A percentile compares a stretch with the other conserved stretches of the same genome.
Conservation (phyloP, 805 yeast genomes). For the Wickerhamomyces chaumierensis region DNA sequence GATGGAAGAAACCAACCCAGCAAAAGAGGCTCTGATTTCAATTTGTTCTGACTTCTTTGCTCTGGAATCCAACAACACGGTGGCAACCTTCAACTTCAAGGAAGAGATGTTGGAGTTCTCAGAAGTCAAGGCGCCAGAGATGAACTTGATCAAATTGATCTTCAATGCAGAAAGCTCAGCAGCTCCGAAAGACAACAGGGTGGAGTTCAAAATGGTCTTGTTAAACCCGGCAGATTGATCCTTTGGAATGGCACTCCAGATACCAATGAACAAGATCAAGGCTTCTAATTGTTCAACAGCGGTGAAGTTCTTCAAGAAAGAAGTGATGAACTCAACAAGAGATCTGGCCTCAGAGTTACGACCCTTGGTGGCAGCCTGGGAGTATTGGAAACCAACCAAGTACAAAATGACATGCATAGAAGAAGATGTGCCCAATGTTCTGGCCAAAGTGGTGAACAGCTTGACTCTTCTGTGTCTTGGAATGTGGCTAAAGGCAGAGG, state of each 20-base stretch:
- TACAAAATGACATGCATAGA: constrained; percentile 67
- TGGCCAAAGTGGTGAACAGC: constrained; percentile 66
- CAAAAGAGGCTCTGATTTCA: constrained; percentile 9
- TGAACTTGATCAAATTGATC: constrained; percentile 41
- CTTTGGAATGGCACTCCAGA: constrained; percentile 38
- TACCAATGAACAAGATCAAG: constrained; percentile 33
- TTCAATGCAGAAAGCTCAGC: constrained; percentile 39
- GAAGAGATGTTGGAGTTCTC: constrained; percentile 30
- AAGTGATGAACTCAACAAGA: constrained; percentile 57
- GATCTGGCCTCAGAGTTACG: constrained; percentile 57
- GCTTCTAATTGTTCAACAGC: constrained; percentile 59
- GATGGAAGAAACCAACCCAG: constrained; percentile 11
- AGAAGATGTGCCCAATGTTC: constrained; percentile 56
- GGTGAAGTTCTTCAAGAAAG: constrained; percentile 58
- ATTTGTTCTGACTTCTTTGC: constrained; percentile 6
- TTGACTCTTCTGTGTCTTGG: constrained; percentile 93
- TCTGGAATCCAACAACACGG: constrained; percentile 33
- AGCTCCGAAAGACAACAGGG: constrained; percentile 37
- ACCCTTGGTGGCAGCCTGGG: constrained; percentile 38
- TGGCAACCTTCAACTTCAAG: constrained; percentile 42
- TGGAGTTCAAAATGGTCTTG: constrained; percentile 54
- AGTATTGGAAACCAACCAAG: constrained; percentile 72
- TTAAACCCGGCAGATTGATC: constrained; percentile 23
- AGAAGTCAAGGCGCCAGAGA: constrained; percentile 30
- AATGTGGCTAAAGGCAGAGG: constrained; percentile 90